Evolutionary conservation across 192 early-diverging fungal genomes (phyloP).

Genomic region (Funneliformis mosseae): DNA sequence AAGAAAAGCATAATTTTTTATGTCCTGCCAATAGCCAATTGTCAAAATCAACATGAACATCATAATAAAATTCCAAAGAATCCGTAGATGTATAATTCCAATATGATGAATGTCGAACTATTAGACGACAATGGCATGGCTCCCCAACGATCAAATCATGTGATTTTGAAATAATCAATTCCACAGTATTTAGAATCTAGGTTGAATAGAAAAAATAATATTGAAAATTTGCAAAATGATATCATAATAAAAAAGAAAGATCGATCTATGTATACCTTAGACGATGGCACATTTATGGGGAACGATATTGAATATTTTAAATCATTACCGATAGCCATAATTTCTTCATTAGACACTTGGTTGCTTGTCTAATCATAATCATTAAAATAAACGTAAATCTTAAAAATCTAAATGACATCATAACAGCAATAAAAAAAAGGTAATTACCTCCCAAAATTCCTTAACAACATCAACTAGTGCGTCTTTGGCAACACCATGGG

Average conservation of each 20-base stretch:
- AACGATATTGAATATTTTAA: slow-evolving; percentile 41
- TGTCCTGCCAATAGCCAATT: slow-evolving; percentile 71
- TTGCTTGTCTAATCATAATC: slow-evolving; percentile 4
- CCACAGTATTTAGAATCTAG: slow-evolving; percentile 57
- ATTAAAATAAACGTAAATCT: not conserved
- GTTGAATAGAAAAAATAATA: not conserved
- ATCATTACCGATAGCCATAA: not conserved
- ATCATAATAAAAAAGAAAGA: too few species aligned
- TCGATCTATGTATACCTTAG: slow-evolving; percentile 42
- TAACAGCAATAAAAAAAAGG: not conserved
- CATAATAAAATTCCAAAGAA: slow-evolving; percentile 55
- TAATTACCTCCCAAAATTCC: slow-evolving; percentile 56
- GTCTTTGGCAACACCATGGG: slow-evolving; percentile 54
- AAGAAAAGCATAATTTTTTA: slow-evolving; percentile 54
- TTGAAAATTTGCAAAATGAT: not conserved
- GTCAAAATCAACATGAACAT: slow-evolving; percentile 65
- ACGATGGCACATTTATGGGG: slow-evolving; percentile 48
- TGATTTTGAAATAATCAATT: slow-evolving; percentile 46
- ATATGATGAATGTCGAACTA: slow-evolving; percentile 55
- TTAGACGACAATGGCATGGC: slow-evolving; percentile 56
- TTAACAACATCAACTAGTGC: slow-evolving; percentile 52
- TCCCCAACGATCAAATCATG: slow-evolving; percentile 55
- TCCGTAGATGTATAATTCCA: slow-evolving; percentile 43
- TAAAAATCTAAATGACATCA: not conserved
- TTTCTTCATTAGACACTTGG: not conserved